Base-by-base conservation (phyloP, 768 basidiomycete species). In the Auriscalpium orientale region DNA sequence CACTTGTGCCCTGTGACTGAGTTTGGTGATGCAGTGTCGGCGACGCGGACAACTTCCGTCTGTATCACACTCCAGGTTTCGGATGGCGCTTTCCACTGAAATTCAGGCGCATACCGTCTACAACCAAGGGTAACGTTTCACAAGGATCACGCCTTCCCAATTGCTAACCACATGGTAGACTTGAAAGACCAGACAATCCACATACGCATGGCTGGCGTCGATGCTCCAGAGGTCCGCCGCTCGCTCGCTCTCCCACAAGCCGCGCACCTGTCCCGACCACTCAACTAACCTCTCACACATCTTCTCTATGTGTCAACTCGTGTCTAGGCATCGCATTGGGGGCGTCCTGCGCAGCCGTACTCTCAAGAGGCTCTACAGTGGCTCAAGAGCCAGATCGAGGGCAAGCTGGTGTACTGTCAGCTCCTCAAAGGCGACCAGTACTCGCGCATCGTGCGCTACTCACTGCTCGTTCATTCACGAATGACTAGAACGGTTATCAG, bases 121-220 rank as follows among this genome's bases (percentile, higher is more conserved):
- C 68, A 28, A 62, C 68, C 18, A 86, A 82, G 80, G 84, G 87
- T 85, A 36, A 64, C 55, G 22, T 28, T n/a, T 47, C 18, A 6
- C 28, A 11, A 45, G 21, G 22, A 20, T 8, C 33, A 43, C 34
- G 28, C 22, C 15, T 46, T 12, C 18, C 45, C 10, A 35, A 35
- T 50, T 37, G 16, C 50, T 33, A 15, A 18, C 49, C 16, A 49
- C 43, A 37, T 47, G 34, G 18, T 53, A 91, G 92, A 82, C 0
- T 74, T 95, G 48, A 89, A 82, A 66, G 81, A 85, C 58, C 73
- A 91, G 62, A 97, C 95, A 2, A 75, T 98, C 16, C 87, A 90
- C 64, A 83, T 98, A 33, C 83, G 95, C 13, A 81, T 98, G 33
- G 90, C 90, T 13, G 95, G 91, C 0, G 83, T 93, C 5, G 95